A percentile compares a stretch with the other conserved stretches of the same genome.
Evolutionary conservation across 2,329 filamentous ascomycete species (phyloP).

Genomic region (Beauveria brongniartii): DNA sequence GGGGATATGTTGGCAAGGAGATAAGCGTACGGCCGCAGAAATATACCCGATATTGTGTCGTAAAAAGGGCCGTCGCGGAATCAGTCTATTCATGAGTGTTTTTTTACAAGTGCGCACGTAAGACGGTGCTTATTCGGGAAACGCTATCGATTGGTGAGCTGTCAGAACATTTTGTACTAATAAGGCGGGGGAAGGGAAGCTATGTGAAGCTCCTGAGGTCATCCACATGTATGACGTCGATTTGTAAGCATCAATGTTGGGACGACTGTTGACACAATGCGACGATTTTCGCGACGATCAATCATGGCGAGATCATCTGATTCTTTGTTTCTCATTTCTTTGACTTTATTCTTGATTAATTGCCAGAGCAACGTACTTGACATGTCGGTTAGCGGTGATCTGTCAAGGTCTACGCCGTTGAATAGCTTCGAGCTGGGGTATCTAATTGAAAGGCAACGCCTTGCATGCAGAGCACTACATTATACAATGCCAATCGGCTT

Average conservation of each 20-base stretch:
- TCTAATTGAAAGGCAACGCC: not conserved
- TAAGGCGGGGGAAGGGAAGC: not conserved
- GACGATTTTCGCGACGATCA: not conserved
- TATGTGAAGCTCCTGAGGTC: not conserved
- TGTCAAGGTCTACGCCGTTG: too few species aligned
- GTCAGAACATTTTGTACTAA: not conserved
- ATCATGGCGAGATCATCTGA: not conserved
- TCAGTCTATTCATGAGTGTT: constrained; percentile 34
- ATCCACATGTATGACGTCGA: constrained; percentile 10
- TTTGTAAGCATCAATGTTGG: constrained; percentile 5
- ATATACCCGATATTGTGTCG: constrained; percentile 22
- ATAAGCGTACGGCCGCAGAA: constrained; percentile 10
- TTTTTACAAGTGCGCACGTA: not conserved
- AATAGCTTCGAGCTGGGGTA: constrained; percentile 1
- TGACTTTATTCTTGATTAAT: not conserved
- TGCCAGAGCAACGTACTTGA: not conserved
- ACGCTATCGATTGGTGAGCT: not conserved
- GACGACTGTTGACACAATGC: not conserved
- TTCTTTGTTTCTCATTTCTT: not conserved
- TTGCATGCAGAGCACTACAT: constrained; percentile 9
- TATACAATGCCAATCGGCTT: constrained; percentile 50
- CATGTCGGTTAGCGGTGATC: too few species aligned
- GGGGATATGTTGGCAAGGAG: not conserved
- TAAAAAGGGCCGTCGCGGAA: constrained; percentile 27
- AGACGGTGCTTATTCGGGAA: not conserved